phyloP scores from a whole-genome alignment of 2,329 filamentous ascomycete species.

The Lithohypha guttulata region DNA sequence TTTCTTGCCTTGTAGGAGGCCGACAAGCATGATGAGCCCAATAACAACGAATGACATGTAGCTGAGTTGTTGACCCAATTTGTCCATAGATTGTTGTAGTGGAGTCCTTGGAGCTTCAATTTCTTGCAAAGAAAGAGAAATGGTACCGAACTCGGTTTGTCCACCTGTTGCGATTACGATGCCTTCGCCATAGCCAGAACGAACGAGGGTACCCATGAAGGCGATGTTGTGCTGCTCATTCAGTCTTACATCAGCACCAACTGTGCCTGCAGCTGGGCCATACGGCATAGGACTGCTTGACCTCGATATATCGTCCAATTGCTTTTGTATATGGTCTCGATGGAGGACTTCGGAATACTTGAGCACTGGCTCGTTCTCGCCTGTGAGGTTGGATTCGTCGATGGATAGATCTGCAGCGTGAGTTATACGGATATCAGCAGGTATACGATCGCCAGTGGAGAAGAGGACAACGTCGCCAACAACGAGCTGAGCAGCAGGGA shows the following conservation, averaged over 20 bases:
- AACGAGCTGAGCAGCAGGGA: constrained; percentile 78
- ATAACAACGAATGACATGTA: constrained; percentile 96
- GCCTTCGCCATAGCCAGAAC: constrained; percentile 88
- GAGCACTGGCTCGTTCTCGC: constrained; percentile 85
- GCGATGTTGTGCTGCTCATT: constrained; percentile 82
- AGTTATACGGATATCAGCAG: constrained; percentile 89
- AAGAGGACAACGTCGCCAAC: constrained; percentile 89
- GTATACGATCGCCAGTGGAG: constrained; percentile 90
- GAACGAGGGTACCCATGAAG: constrained; percentile 94
- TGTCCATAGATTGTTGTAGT: constrained; percentile 91
- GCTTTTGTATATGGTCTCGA: constrained; percentile 26
- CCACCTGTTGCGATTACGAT: constrained; percentile 95
- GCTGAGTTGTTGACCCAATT: constrained; percentile 89
- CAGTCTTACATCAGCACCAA: constrained; percentile 54
- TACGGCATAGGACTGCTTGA: constrained; percentile 48
- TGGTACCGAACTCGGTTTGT: constrained; percentile 89
- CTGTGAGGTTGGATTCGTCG: constrained; percentile 92
- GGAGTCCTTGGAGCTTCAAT: constrained; percentile 94
- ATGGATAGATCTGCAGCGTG: constrained; percentile 82
- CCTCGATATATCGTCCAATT: constrained; percentile 29
- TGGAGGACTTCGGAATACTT: constrained; percentile 57
- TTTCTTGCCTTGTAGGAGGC: constrained; percentile 78
- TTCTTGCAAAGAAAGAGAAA: constrained; percentile 84
- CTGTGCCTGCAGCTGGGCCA: constrained; percentile 47
- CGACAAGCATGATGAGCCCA: constrained; percentile 80